Conservation (phyloP, 805 yeast genomes). For the Hanseniaspora guilliermondii region DNA sequence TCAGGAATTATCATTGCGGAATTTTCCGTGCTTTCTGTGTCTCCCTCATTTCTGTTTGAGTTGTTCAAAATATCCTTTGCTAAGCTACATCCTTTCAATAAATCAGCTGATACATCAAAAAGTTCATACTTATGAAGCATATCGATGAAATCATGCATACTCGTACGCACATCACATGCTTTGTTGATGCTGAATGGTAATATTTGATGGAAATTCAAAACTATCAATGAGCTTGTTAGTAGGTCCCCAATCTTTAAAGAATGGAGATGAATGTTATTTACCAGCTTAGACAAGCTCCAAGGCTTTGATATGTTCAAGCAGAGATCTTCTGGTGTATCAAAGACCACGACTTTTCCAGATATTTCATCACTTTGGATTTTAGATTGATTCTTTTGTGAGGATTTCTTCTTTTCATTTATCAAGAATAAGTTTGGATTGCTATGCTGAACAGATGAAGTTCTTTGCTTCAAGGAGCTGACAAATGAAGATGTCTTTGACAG, state of each 20-base stretch:
- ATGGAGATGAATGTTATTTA: conserved; percentile 24
- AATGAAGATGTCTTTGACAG: conserved; percentile 7
- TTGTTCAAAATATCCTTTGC: conserved; percentile 14
- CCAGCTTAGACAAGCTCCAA: conserved; percentile 24
- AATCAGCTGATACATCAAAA: conserved; percentile 27
- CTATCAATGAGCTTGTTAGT: conserved; percentile 22
- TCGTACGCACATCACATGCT: conserved; percentile 20
- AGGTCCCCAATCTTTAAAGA: conserved; percentile 26
- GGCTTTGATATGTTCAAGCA: conserved; percentile 16
- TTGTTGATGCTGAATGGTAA: conserved; percentile 21
- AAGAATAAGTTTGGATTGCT: background rate
- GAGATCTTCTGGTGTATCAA: conserved; percentile 12
- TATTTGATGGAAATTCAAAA: conserved; percentile 25
- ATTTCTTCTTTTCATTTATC: background rate
- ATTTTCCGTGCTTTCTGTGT: conserved; percentile 21
- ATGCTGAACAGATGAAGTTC: conserved; percentile 1
- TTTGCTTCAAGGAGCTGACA: conserved; percentile 5
- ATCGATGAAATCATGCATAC: conserved; percentile 24
- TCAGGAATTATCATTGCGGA: conserved; percentile 37
- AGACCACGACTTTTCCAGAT: background rate
- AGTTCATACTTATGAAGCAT: conserved; percentile 26
- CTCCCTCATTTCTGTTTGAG: conserved; percentile 43
- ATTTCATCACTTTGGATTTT: background rate
- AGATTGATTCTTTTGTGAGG: background rate
- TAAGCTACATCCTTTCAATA: conserved; percentile 26